Base-by-base conservation (phyloP, 2,329 filamentous ascomycete species). In the Colletotrichum musae region DNA sequence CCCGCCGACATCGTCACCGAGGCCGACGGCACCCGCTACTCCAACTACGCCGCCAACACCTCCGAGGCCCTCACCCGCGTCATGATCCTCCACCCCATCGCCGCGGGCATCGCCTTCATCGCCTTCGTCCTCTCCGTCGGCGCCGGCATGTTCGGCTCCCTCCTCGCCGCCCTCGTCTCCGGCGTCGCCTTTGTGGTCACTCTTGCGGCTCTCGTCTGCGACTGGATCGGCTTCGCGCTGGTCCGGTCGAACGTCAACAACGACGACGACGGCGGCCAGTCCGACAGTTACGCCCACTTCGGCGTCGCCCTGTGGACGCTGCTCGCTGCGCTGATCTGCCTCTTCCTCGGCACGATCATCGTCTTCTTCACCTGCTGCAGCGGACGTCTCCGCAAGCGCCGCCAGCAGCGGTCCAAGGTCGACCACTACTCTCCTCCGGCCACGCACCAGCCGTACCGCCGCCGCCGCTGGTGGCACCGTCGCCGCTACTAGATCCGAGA, bases 301-400 rank as follows among this genome's bases (percentile, higher is more conserved):
- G 84, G 85, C 39, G 95, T 82, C 3, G 89, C 82, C 16, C 84
- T 90, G 50, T 92, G 89, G 89, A 87, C 87, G 10, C 78, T 87
- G 1, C 81, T 92, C 15, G 89, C 80, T 7, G 85, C 86, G 2
- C 87, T 87, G 71, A 80, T 90, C 68, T 82, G 84, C 73, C 80
- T 85, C 21, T 83, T 91, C 60, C 67, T 91, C 28, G 89, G 84
- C 9, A 85, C 86, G 21, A 70, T 89, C 61, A 73, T 91, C 58
- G 84, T 92, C 65, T 86, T 92, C 73, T 81, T 91, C 72, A 88
- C 88, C 6, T 92, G 89, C 84, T 91, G 86, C 80, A 84, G 84
- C 63, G 81, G 83, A 9, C 80, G 87, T n/a, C 53, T 81, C 73
- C 80, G 81, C 73, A 78, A 79, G 69, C 76, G 78, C 48, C 79